phyloP scores from a whole-genome alignment of 768 basidiomycete species.

The Chalciporus piperatus region DNA sequence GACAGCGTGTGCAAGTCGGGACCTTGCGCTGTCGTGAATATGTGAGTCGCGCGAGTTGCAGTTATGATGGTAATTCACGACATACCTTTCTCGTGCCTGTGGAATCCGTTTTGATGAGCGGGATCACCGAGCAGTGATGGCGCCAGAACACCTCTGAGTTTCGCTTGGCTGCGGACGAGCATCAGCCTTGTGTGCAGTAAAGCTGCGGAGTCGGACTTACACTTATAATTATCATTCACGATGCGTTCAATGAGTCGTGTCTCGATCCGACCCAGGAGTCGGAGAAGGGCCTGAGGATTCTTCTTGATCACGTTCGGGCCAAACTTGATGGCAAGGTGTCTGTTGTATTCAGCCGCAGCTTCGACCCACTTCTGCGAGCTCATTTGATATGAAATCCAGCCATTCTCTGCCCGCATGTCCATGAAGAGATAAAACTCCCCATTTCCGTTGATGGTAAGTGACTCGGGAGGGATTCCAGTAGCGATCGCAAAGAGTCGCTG shows the following conservation, averaged over 20 bases:
- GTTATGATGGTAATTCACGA: background rate
- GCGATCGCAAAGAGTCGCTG: too few species aligned
- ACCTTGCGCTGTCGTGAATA: background rate
- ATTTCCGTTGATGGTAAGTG: too few species aligned
- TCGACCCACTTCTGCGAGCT: background rate
- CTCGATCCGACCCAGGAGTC: background rate
- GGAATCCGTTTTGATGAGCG: background rate
- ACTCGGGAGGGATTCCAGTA: too few species aligned
- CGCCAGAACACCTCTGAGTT: background rate
- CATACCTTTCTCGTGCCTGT: background rate
- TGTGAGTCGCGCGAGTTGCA: background rate
- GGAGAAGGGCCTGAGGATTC: background rate
- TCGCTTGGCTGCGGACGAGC: background rate
- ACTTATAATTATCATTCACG: background rate
- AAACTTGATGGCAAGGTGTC: background rate
- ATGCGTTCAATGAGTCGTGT: background rate
- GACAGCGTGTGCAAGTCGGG: background rate
- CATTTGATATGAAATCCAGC: background rate
- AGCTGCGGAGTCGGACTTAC: background rate
- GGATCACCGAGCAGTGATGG: background rate
- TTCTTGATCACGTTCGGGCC: background rate
- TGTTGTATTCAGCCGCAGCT: background rate
- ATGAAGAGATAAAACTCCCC: too few species aligned
- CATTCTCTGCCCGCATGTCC: too few species aligned
- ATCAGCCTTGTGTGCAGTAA: background rate